Evolutionary conservation across 257 asterid species (phyloP).

Genomic region (Ilex asprella): DNA sequence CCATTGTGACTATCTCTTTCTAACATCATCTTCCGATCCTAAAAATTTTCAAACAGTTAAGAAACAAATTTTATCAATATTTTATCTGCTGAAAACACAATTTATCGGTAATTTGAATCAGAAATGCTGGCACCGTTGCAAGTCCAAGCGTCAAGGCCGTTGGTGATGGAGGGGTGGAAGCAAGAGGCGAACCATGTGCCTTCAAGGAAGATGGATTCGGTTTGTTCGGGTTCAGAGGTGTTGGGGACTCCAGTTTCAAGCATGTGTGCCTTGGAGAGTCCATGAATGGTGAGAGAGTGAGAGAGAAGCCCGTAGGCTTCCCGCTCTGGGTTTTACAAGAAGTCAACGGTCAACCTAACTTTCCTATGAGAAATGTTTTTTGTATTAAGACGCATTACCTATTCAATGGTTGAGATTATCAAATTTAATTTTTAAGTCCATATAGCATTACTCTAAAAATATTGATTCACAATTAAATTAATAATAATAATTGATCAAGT

Average conservation of each 20-base stretch:
- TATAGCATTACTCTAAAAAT: too few relatives aligned
- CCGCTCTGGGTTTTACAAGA: not conserved
- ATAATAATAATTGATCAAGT: too few relatives aligned
- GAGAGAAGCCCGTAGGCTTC: not conserved
- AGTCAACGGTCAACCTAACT: too few relatives aligned
- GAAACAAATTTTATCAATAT: too few relatives aligned
- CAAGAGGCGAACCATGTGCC: slow-evolving; percentile 75
- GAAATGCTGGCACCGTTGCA: slow-evolving; percentile 44
- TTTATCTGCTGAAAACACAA: too few relatives aligned
- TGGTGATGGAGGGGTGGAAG: slow-evolving; percentile 62
- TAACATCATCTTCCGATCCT: slow-evolving; percentile 85
- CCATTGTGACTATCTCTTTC: slow-evolving; percentile 82
- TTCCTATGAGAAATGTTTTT: too few relatives aligned
- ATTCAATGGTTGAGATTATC: too few relatives aligned
- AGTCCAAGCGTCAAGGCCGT: slow-evolving; percentile 71
- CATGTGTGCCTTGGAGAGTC: slow-evolving; percentile 60
- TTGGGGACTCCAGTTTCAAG: slow-evolving; percentile 49
- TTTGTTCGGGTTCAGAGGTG: slow-evolving; percentile 8
- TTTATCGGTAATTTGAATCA: not conserved
- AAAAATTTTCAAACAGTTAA: slow-evolving; percentile 3
- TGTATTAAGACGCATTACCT: too few relatives aligned
- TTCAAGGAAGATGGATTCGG: slow-evolving; percentile 65
- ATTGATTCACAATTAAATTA: too few relatives aligned
- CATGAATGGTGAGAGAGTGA: slow-evolving; percentile 1
- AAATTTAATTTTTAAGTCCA: too few relatives aligned